A percentile compares a stretch with the other conserved stretches of the same genome.
Conservation (phyloP, 495 filamentous ascomycete species). For the Aspergillus conjunctus region DNA sequence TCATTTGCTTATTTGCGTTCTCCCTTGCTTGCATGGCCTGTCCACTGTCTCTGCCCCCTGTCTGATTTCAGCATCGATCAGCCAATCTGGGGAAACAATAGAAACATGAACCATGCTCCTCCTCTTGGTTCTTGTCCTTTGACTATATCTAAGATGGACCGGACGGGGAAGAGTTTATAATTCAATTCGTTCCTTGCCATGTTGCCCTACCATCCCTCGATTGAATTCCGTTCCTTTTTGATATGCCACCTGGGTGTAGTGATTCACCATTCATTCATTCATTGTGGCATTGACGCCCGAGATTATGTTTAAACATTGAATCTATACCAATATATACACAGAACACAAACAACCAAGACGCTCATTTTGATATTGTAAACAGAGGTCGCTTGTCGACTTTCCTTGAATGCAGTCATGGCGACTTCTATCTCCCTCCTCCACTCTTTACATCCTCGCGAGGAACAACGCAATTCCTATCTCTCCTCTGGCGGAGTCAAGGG, state of each 20-base stretch:
- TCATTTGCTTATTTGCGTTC: conserved; percentile 25
- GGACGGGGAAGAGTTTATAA: conserved; percentile 15
- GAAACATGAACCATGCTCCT: conserved; percentile 29
- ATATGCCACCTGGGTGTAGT: conserved; percentile 2
- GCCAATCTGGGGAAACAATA: conserved; percentile 30
- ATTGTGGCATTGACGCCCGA: not conserved
- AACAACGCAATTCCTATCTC: conserved; percentile 23
- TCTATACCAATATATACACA: not conserved
- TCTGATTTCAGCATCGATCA: conserved; percentile 28
- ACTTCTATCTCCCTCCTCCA: conserved; percentile 16
- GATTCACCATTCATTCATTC: conserved; percentile 7
- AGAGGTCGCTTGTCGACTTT: not conserved
- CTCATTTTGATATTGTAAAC: not conserved
- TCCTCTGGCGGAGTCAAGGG: conserved; percentile 34
- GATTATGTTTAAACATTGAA: not conserved
- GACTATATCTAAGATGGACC: not conserved
- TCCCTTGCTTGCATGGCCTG: conserved; percentile 28
- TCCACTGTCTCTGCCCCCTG: conserved; percentile 29
- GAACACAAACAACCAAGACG: not conserved
- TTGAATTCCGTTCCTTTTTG: not conserved
- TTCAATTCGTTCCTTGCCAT: conserved; percentile 13
- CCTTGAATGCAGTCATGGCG: conserved; percentile 25
- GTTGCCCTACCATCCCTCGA: not conserved
- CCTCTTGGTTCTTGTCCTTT: not conserved
- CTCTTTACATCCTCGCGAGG: conserved; percentile 22